phyloP scores from a whole-genome alignment of 2,329 filamentous ascomycete genomes.

The Colletotrichum sp. region DNA sequence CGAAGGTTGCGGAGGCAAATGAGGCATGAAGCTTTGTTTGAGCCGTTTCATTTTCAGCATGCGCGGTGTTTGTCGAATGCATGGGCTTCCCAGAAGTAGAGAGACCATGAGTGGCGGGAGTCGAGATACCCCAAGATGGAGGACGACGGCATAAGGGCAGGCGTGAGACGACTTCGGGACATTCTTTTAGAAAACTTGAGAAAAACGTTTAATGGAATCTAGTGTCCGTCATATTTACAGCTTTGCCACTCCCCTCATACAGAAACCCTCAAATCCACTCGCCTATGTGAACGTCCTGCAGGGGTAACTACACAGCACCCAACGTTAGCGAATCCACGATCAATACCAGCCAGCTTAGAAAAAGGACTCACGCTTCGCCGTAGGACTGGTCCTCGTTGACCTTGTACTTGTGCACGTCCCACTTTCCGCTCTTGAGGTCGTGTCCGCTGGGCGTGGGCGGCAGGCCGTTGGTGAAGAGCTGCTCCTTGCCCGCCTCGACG shows the following conservation, averaged over 20 bases:
- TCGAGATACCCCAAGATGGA: neutral
- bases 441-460: slow-evolving; percentile 86
- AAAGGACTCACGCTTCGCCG: slow-evolving; percentile 63
- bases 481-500: slow-evolving; percentile 50
- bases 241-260: slow-evolving; percentile 24
- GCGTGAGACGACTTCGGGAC: neutral
- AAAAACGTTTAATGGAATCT: slow-evolving; percentile 29
- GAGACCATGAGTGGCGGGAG: neutral
- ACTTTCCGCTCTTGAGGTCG: slow-evolving; percentile 55
- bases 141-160: neutral
- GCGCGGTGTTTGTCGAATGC: neutral
- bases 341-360: slow-evolving; percentile 1
- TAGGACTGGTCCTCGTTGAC: slow-evolving; percentile 74
- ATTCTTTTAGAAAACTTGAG: neutral
- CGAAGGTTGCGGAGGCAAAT: neutral
- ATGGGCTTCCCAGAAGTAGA: neutral
- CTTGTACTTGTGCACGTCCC: slow-evolving; percentile 73
- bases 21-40: neutral
- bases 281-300: slow-evolving; percentile 66
- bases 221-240: slow-evolving; percentile 34
- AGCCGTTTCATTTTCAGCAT: neutral
- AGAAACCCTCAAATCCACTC: slow-evolving; percentile 24
- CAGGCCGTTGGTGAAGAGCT: slow-evolving; percentile 78
- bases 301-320: slow-evolving; percentile 56
- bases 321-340: slow-evolving; percentile 32